Evolutionary conservation across 495 filamentous ascomycete species (phyloP).

Genomic region (Podospora tetraspora): DNA sequence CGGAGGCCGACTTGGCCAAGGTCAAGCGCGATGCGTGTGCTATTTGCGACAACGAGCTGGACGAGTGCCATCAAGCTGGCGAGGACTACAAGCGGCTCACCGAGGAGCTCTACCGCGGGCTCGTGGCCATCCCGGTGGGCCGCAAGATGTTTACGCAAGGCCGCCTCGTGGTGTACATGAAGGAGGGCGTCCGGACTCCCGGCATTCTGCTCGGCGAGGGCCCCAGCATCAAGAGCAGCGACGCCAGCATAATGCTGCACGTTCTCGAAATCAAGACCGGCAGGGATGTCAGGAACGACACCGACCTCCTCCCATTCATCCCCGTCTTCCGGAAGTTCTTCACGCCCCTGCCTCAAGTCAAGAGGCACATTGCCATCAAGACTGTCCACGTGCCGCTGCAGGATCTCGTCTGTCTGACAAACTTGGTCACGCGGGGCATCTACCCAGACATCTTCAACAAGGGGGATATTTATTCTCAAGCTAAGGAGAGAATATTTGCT

Average conservation of each 20-base stretch:
- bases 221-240: slow-evolving; percentile 48
- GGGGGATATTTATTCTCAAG: slow-evolving; percentile 36
- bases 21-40: slow-evolving; percentile 80
- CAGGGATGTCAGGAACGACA: slow-evolving; percentile 59
- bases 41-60: slow-evolving; percentile 75
- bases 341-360: slow-evolving; percentile 51
- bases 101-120: slow-evolving; percentile 62
- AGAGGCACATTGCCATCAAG: slow-evolving; percentile 59
- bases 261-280: slow-evolving; percentile 67
- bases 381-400: slow-evolving; percentile 57
- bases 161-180: slow-evolving; percentile 62
- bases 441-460: slow-evolving; percentile 47
- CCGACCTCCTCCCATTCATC: slow-evolving; percentile 75
- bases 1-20: slow-evolving; percentile 83
- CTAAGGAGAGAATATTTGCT: slow-evolving; percentile 57
- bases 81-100: slow-evolving; percentile 72
- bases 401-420: slow-evolving; percentile 79
- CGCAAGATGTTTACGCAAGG: slow-evolving; percentile 69
- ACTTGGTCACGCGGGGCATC: slow-evolving; percentile 60
- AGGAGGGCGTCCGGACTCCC: slow-evolving; percentile 72
- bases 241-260: slow-evolving; percentile 59
- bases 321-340: slow-evolving; percentile 58
- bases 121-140: slow-evolving; percentile 70
- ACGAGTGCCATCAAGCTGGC: slow-evolving; percentile 70
- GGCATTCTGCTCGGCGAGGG: slow-evolving; percentile 78